phyloP scores from a whole-genome alignment of 164 flowering plant species.

The Umbilicus rupestris region DNA sequence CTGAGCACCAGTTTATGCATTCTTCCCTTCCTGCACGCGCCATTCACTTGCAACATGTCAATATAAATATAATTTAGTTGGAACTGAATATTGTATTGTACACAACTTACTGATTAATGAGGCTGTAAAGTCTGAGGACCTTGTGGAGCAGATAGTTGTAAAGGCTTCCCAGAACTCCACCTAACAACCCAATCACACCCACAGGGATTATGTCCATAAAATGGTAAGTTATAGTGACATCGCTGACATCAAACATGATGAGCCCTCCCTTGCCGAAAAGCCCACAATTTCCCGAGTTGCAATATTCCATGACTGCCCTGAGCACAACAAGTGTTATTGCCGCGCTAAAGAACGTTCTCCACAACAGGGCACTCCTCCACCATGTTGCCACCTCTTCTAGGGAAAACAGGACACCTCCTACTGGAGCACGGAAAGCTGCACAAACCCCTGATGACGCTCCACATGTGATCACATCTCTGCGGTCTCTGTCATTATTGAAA shows the following conservation, averaged over 20 bases:
- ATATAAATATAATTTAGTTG: no score
- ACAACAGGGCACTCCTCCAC: conserved; percentile 96
- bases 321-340: conserved; percentile 91
- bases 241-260: conserved; percentile 84
- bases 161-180: conserved; percentile 82
- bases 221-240: conserved; percentile 46
- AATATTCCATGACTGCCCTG: conserved; percentile 65
- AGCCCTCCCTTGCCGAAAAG: conserved; percentile 95
- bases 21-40: conserved; percentile 62
- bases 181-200: conserved; percentile 57
- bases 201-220: conserved; percentile 56
- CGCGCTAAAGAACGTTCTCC: conserved; percentile 96
- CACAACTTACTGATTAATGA: conserved; percentile 78
- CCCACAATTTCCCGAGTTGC: conserved; percentile 70
- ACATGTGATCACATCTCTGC: conserved; percentile 80
- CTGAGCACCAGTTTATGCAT: conserved; percentile 53
- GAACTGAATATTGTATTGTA: no score
- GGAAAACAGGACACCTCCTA: conserved; percentile 86
- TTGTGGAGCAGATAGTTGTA: conserved; percentile 76
- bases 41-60: no score
- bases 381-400: conserved; percentile 91
- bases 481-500: conserved; percentile 87
- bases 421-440: conserved; percentile 89
- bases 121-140: conserved; percentile 70
- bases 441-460: conserved; percentile 91